Percentiles rank a stretch among this genome's conserved stretches.
These are phyloP conservation scores for Calocera cornea DNA, from an alignment of 768 basidiomycete genomes.

Conservation along the genomic window DNA sequence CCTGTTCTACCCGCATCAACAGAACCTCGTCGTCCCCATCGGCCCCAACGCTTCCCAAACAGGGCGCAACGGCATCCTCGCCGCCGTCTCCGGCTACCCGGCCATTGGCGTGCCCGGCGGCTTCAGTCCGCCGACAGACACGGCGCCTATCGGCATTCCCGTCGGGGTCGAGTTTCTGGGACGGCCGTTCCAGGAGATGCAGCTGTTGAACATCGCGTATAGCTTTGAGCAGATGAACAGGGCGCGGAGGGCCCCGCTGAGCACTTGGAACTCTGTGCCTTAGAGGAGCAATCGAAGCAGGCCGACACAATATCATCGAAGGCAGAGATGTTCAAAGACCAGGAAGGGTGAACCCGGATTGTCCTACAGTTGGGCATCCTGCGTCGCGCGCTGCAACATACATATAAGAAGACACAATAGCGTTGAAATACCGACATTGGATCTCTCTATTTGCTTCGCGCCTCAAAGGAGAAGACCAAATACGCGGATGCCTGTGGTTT, in stretches of 20 bases:
- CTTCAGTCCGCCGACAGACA: not conserved
- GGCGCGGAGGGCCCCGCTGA: not conserved
- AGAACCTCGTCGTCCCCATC: not conserved
- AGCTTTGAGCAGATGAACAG: slow-evolving; percentile 3
- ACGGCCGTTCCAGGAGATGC: not conserved
- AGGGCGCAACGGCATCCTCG: not conserved
- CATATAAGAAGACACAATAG: too few relatives aligned
- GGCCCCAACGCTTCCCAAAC: not conserved
- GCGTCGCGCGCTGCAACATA: too few relatives aligned
- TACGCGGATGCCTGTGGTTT: too few relatives aligned
- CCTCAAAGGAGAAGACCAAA: too few relatives aligned
- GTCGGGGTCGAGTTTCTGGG: not conserved
- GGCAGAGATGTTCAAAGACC: too few relatives aligned
- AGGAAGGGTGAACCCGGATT: too few relatives aligned
- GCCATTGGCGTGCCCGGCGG: not conserved
- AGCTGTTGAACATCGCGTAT: not conserved
- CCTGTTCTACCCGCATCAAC: not conserved
- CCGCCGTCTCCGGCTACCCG: not conserved
- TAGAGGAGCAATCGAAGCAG: too few relatives aligned
- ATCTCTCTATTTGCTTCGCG: too few relatives aligned
- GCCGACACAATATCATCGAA: too few relatives aligned
- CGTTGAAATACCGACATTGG: too few relatives aligned
- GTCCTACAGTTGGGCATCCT: too few relatives aligned
- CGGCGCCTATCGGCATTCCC: not conserved
- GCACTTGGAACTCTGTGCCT: not conserved